Percentiles rank a stretch among this genome's conserved stretches.
These are phyloP conservation scores for Venturia asperata DNA, from an alignment of 2,329 filamentous ascomycete genomes.

Conservation along the genomic window DNA sequence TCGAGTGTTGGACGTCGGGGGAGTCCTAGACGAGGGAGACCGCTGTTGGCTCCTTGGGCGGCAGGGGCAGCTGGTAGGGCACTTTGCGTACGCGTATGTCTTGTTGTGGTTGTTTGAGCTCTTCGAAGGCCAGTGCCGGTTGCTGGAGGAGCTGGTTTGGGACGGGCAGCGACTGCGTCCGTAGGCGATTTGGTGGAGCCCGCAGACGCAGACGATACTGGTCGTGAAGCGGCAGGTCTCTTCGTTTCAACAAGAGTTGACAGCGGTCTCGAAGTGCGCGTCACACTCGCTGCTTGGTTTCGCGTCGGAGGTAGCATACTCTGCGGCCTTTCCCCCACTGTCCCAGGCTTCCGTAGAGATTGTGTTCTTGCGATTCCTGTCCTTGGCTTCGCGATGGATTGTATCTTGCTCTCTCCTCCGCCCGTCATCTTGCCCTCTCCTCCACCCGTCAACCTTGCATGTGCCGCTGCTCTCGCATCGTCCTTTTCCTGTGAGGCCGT, in stretches of 20 bases:
- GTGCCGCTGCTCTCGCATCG: constrained; percentile 14
- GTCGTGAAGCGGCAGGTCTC: background rate
- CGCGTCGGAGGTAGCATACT: constrained; percentile 7
- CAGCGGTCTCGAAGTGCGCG: background rate
- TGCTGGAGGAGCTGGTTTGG: background rate
- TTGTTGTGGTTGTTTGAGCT: constrained; percentile 12
- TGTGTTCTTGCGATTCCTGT: constrained; percentile 10
- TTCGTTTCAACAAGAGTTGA: constrained; percentile 11
- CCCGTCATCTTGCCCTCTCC: constrained; percentile 9
- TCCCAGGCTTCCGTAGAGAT: constrained; percentile 10
- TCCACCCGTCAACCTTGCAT: constrained; percentile 13
- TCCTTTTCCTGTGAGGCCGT: constrained; percentile 8
- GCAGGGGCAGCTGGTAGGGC: background rate
- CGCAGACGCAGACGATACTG: constrained; percentile 3
- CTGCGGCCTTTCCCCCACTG: background rate
- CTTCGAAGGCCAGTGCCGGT: background rate
- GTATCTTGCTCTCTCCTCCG: constrained; percentile 1
- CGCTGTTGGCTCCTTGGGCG: background rate
- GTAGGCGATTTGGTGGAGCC: constrained; percentile 7
- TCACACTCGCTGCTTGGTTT: background rate
- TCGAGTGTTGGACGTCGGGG: constrained; percentile 12
- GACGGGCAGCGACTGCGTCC: background rate
- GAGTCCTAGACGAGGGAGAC: constrained; percentile 5
- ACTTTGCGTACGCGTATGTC: constrained; percentile 16
- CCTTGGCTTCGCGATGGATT: constrained; percentile 8